Conservation (phyloP, 352 stramenopile species). For the Phytophthora megakarya region DNA sequence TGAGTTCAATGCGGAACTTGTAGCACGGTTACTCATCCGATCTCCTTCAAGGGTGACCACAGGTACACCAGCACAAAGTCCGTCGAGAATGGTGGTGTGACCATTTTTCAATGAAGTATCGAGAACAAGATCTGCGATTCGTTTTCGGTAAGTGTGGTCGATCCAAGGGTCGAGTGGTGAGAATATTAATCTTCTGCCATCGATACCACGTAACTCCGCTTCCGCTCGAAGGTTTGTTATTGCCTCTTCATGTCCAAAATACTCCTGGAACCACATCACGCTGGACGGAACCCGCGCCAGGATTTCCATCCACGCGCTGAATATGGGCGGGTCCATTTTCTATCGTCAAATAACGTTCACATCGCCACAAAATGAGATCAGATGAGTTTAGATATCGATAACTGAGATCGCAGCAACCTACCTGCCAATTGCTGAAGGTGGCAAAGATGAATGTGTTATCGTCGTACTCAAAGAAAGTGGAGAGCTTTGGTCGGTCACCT, state of each 20-base stretch:
- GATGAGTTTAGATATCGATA: background rate
- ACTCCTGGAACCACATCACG: slow-evolving; percentile 80
- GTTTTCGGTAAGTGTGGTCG: slow-evolving; percentile 77
- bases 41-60: slow-evolving; percentile 71
- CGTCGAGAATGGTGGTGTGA: slow-evolving; percentile 83
- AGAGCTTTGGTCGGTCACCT: slow-evolving; percentile 31
- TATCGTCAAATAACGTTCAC: slow-evolving; percentile 6
- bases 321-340: slow-evolving; percentile 83
- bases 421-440: slow-evolving; percentile 88
- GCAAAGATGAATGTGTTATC: slow-evolving; percentile 65
- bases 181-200: slow-evolving; percentile 64
- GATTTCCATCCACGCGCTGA: slow-evolving; percentile 82
- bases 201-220: slow-evolving; percentile 55
- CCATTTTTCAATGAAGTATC: slow-evolving; percentile 88
- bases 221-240: slow-evolving; percentile 54
- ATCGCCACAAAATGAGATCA: too few species aligned
- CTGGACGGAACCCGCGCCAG: slow-evolving; percentile 63
- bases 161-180: slow-evolving; percentile 70
- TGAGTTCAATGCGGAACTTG: slow-evolving; percentile 58
- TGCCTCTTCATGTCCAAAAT: slow-evolving; percentile 55
- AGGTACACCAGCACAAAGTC: slow-evolving; percentile 76
- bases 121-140: slow-evolving; percentile 70
- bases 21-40: slow-evolving; percentile 71
- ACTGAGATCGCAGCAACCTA: slow-evolving; percentile 1
- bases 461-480: slow-evolving; percentile 6